A percentile compares a stretch with the other conserved stretches of the same genome.
phyloP scores from a whole-genome alignment of 768 basidiomycete genomes.

The Neoboletus subvelutipes region DNA sequence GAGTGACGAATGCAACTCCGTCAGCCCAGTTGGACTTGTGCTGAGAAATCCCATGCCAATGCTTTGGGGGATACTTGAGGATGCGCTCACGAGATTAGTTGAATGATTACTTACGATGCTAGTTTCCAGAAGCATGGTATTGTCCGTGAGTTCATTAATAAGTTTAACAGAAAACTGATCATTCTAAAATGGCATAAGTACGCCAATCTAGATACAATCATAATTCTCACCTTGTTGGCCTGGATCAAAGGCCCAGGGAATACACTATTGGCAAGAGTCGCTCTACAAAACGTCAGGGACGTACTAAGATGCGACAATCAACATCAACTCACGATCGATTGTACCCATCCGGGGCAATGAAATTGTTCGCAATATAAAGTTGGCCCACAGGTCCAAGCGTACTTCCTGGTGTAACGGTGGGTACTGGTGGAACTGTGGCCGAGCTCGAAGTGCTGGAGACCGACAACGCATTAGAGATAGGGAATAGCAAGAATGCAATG shows the following conservation, averaged over 20 bases:
- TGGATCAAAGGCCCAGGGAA: constrained; percentile 49
- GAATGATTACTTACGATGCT: constrained; percentile 31
- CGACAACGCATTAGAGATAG: constrained; percentile 3
- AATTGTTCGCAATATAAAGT: constrained; percentile 38
- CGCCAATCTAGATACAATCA: no score
- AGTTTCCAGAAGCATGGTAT: constrained; percentile 47
- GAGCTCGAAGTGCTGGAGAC: neutral
- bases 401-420: neutral
- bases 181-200: constrained; percentile 29
- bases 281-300: constrained; percentile 23
- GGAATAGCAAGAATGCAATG: constrained; percentile 11
- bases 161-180: constrained; percentile 43
- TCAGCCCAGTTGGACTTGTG: constrained; percentile 33
- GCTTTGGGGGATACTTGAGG: constrained; percentile 24
- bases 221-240: constrained; percentile 33
- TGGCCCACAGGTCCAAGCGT: constrained; percentile 22
- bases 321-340: constrained; percentile 33
- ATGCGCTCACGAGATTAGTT: neutral
- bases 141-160: constrained; percentile 43
- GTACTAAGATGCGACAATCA: neutral
- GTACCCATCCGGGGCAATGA: constrained; percentile 51
- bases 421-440: neutral
- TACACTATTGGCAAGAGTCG: constrained; percentile 43
- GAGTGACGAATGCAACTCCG: constrained; percentile 40
- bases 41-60: constrained; percentile 36